Conservation (phyloP, 2,329 filamentous ascomycete genomes). For the Colletotrichum viniferum region DNA sequence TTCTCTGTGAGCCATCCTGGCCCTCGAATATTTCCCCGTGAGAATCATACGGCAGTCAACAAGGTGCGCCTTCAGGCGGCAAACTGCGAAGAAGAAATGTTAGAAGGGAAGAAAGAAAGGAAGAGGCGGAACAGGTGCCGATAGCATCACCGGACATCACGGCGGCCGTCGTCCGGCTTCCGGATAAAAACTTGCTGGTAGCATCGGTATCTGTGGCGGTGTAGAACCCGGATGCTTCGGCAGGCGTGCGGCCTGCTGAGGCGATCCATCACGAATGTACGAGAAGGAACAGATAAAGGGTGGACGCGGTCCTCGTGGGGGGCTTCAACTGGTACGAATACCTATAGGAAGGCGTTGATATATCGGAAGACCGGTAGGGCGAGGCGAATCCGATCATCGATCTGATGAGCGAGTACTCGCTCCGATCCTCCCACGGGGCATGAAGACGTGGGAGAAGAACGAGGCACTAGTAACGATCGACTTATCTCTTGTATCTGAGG, state of each 20-base stretch:
- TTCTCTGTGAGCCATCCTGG: no score
- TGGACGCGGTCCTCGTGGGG: constrained; percentile 11
- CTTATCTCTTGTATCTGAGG: constrained; percentile 26
- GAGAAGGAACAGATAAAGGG: neutral
- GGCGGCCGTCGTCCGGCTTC: neutral
- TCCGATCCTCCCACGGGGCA: constrained; percentile 36
- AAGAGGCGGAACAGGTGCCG: neutral
- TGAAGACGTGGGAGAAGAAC: constrained; percentile 34
- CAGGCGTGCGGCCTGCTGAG: neutral
- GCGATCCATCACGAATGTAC: neutral
- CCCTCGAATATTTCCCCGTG: no score
- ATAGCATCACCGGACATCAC: neutral
- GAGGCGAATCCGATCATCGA: constrained; percentile 39
- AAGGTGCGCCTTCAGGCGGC: no score
- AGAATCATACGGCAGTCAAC: no score
- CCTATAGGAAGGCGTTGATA: constrained; percentile 24
- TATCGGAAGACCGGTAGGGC: constrained; percentile 30
- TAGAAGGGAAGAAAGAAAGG: no score
- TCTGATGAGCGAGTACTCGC: constrained; percentile 35
- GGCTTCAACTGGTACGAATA: constrained; percentile 24
- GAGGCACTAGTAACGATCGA: constrained; percentile 28
- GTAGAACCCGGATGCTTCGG: neutral
- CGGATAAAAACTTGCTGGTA: neutral
- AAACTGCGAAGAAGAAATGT: no score
- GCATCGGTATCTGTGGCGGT: neutral